Base-by-base conservation (phyloP, 768 basidiomycete species). In the Lactarius deliciosus region DNA sequence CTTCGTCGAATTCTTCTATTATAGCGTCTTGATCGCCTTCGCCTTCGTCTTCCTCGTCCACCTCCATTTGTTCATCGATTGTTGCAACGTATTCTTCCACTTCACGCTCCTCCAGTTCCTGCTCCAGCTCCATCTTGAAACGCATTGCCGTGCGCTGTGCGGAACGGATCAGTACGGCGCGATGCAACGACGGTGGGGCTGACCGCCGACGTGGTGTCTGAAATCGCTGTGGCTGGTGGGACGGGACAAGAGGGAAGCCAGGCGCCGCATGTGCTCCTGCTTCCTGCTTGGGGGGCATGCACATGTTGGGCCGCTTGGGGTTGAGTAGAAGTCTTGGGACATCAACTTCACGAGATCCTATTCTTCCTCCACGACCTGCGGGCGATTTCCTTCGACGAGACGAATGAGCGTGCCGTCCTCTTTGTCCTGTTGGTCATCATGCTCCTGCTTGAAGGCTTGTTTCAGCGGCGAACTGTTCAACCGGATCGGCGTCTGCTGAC, bases 291-390 rank as follows among this genome's bases (percentile, higher is more conserved):
- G 16, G 66, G 70, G 6, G 50, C 60, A 38, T 57, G 65, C 25
- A 47, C 55, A 8, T 66, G 65, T n/a, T n/a, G n/a, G n/a, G n/a
- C n/a, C n/a, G n/a, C n/a, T 13, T 72, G 59, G 25, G 64, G 60
- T 20, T 62, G 64, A 40, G 62, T 57, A 11, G 71, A 71, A 55
- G 10, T 9, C 32, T 69, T 72, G 10, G 65, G 70, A 0, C 73
- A 74, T 83, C 81, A n/a, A 89, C 82, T 61, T 89, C 53, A 91
- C 82, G 41, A 91, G 83, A 65, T 89, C 90, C 60, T 79, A 80
- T 36, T 86, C 89, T 64, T 89, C 88, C 70, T 90, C 84, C 0
- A 90, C 82, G 9, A 91, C 88, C 18, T 83, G 82, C 4, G 89
- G 88, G 69, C 85, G 78, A 63, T 87, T 79, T 25, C 86, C 86